Evolutionary conservation across 1,284 basidiomycete species (phyloP), one percentile per base, ranked within the genome.

Genomic region (Xerocomus nothofagi): DNA sequence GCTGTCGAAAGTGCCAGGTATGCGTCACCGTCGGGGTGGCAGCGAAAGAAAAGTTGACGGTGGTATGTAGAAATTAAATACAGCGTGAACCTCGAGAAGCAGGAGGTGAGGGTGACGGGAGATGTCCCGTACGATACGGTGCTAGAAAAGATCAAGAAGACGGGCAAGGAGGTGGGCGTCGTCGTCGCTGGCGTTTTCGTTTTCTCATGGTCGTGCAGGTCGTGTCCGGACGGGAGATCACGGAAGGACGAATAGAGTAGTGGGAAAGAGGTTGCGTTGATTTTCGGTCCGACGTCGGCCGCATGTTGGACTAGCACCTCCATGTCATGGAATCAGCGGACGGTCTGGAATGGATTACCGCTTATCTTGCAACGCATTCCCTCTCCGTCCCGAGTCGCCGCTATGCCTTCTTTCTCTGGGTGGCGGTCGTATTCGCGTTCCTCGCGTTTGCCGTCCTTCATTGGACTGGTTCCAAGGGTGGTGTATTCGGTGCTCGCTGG

Each of bases 131-230:
- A 88, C 65, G 87, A 91, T 0, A 76, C 77, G 4, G 74, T 92
- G 38, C 68, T 84, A 32, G 82, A 73, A 42, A 89, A 78, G 75
- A 91, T 93, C 67, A 81, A 83, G 76, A 93, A 92, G 80, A 93
- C 91, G 3, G 91, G 91, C 56, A 93, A 93, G 72, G 80, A 85
- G 78, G 83, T 84, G 50, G 47, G 51, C 54, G 7, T n/a, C 15
- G 18, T 33, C 17, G 33, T 14, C 4, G 33, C 12, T 30, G 3
- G 14, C n/a, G 24, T 14, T 15, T 20, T 40, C 1, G 14, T 23
- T 14, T 18, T 23, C 39, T 54, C 32, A 58, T 18, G 10, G 17
- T 7, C 21, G 3, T 3, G 2, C 30, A 59, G 53, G 61, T 61
- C 14, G 0, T 50, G 18, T 61, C 58, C 8, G 20, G 61, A 15